A percentile compares a stretch with the other conserved stretches of the same genome.
Evolutionary conservation across 2,329 filamentous ascomycete genomes (phyloP).

Genomic region (Colletotrichum sp.): DNA sequence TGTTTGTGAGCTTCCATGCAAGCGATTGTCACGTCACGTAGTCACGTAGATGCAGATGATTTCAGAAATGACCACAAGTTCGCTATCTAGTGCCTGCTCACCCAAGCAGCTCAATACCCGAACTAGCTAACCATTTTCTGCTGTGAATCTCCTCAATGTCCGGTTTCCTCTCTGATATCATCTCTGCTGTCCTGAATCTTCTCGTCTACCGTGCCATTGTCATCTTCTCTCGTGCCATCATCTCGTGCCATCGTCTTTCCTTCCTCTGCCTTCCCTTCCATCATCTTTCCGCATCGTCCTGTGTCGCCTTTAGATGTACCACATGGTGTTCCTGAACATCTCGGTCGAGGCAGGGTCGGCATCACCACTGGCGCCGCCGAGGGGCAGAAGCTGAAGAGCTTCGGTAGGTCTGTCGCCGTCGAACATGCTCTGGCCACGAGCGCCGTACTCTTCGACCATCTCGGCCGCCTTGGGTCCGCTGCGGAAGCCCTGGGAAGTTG

Average conservation of each 20-base stretch:
- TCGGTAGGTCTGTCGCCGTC: slow-evolving; percentile 5
- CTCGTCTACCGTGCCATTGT: not conserved
- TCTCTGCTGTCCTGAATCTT: not conserved
- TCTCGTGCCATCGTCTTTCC: not conserved
- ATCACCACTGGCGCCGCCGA: slow-evolving; percentile 25
- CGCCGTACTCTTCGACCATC: slow-evolving; percentile 40
- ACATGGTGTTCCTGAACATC: slow-evolving; percentile 44
- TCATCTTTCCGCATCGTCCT: not conserved
- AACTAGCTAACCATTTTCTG: not conserved
- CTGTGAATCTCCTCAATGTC: not conserved
- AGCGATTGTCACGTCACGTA: not conserved
- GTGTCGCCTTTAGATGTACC: slow-evolving; percentile 42
- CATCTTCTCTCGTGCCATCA: not conserved
- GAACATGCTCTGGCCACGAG: slow-evolving; percentile 38
- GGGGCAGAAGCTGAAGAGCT: slow-evolving; percentile 22
- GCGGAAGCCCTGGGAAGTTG: slow-evolving; percentile 49
- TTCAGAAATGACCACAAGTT: not conserved
- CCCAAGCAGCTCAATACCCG: not conserved
- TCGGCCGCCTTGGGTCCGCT: slow-evolving; percentile 49
- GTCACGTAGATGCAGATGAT: not conserved
- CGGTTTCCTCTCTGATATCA: not conserved
- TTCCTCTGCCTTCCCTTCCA: not conserved
- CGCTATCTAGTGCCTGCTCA: not conserved
- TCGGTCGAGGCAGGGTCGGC: slow-evolving; percentile 24
- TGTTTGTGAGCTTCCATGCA: not conserved